Conservation (phyloP, 192 early-diverging fungal species). For the Coemansia sp. region DNA sequence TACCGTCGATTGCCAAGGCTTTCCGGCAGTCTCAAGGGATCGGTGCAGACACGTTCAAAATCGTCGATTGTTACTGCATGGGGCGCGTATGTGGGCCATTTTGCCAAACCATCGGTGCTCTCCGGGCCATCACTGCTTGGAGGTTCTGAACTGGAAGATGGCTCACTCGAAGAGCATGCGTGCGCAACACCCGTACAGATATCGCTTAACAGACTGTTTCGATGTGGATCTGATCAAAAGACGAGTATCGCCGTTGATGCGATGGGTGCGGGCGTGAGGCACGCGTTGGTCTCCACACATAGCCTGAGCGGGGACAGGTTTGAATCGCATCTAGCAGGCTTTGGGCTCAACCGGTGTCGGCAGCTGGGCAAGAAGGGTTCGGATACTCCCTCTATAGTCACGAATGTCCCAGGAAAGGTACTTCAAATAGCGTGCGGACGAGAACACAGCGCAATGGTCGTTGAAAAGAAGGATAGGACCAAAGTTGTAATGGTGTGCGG, state of each 20-base stretch:
- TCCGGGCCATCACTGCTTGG: too few relatives aligned
- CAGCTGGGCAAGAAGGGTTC: slow-evolving; percentile 47
- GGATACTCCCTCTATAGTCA: not conserved
- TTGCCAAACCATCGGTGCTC: not conserved
- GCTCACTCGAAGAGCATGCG: slow-evolving; percentile 14
- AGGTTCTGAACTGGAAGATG: too few relatives aligned
- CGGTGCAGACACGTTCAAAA: slow-evolving; percentile 7
- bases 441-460: slow-evolving; percentile 66
- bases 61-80: slow-evolving; percentile 30
- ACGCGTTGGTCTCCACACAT: slow-evolving; percentile 31
- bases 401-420: slow-evolving; percentile 33
- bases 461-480: slow-evolving; percentile 6
- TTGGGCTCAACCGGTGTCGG: slow-evolving; percentile 57
- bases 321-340: slow-evolving; percentile 42
- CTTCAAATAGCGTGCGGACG: slow-evolving; percentile 62
- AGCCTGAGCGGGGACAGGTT: slow-evolving; percentile 10
- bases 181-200: slow-evolving; percentile 17
- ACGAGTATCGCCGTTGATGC: slow-evolving; percentile 16
- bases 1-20: not conserved
- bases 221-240: not conserved
- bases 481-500: slow-evolving; percentile 58
- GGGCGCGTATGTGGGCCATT: slow-evolving; percentile 42
- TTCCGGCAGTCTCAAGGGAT: not conserved
- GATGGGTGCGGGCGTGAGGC: slow-evolving; percentile 41
- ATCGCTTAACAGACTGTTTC: slow-evolving; percentile 17